These are phyloP conservation scores for Scedosporium boydii DNA, from an alignment of 2,329 filamentous ascomycete genomes.

Conservation along the genomic window DNA sequence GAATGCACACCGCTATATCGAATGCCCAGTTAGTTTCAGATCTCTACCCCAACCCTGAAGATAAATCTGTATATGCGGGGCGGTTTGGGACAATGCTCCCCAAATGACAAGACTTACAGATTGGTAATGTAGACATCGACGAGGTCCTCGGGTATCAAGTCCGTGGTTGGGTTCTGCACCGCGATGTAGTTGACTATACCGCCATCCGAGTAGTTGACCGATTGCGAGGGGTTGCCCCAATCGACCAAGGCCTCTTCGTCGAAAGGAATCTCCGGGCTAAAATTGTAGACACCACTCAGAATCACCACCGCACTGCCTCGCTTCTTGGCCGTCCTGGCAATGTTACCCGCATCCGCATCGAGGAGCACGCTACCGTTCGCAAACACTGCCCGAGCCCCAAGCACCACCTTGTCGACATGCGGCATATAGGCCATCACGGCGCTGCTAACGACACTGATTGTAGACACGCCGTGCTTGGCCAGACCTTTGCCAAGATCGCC, in stretches of 20 bases:
- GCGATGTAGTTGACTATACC: slow-evolving; percentile 68
- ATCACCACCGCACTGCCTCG: slow-evolving; percentile 80
- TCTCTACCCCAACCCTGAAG: neutral
- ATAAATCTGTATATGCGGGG: neutral
- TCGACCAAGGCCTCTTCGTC: slow-evolving; percentile 76
- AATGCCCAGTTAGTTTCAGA: neutral
- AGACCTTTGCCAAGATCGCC: slow-evolving; percentile 66
- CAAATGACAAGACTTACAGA: slow-evolving; percentile 27
- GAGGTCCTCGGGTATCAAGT: slow-evolving; percentile 69
- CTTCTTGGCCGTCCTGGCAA: slow-evolving; percentile 76
- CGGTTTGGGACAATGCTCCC: too few relatives aligned
- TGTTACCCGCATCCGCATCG: slow-evolving; percentile 71
- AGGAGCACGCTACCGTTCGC: slow-evolving; percentile 82
- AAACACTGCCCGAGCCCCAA: slow-evolving; percentile 78
- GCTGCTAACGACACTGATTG: slow-evolving; percentile 76
- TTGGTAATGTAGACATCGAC: slow-evolving; percentile 83
- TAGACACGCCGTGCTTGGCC: slow-evolving; percentile 65
- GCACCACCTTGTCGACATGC: slow-evolving; percentile 86
- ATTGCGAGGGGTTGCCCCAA: slow-evolving; percentile 70
- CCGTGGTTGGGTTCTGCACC: slow-evolving; percentile 69
- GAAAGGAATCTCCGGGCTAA: slow-evolving; percentile 82
- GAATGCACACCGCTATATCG: slow-evolving; percentile 51
- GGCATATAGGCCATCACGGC: slow-evolving; percentile 92
- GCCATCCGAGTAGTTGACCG: slow-evolving; percentile 71
- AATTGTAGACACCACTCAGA: slow-evolving; percentile 84